phyloP scores from a whole-genome alignment of 2,329 filamentous ascomycete species.

The Talaromyces piceae region DNA sequence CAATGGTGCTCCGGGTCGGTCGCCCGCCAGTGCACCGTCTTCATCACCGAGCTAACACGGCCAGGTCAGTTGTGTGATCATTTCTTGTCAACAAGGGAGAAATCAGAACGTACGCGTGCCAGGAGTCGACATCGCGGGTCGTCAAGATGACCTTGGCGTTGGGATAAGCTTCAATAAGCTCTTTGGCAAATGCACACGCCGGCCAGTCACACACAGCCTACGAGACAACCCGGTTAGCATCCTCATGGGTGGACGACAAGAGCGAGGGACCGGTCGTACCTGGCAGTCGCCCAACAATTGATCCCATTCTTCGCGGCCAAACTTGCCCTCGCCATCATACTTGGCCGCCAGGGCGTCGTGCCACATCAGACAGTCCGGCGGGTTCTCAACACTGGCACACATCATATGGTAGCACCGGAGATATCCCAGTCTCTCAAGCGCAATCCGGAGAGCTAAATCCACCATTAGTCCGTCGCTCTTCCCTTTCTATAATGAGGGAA shows the following conservation, averaged over 20 bases:
- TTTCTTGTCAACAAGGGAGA: background rate
- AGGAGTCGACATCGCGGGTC: conserved; percentile 58
- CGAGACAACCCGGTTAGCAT: too few relatives aligned
- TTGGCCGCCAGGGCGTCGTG: conserved; percentile 59
- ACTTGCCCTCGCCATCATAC: conserved; percentile 54
- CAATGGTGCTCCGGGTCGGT: conserved; percentile 54
- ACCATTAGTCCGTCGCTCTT: background rate
- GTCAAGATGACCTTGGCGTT: conserved; percentile 65
- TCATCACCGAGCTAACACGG: conserved; percentile 49
- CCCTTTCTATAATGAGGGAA: background rate
- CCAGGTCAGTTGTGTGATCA: conserved; percentile 1
- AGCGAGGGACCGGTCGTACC: too few relatives aligned
- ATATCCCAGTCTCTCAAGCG: conserved; percentile 60
- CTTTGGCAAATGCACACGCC: conserved; percentile 59
- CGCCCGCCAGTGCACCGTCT: conserved; percentile 61
- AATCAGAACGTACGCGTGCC: conserved; percentile 42
- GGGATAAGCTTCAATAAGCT: conserved; percentile 64
- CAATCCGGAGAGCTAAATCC: conserved; percentile 53
- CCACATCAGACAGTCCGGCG: conserved; percentile 62
- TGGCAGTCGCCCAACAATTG: conserved; percentile 58
- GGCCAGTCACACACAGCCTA: conserved; percentile 63
- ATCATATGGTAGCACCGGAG: conserved; percentile 68
- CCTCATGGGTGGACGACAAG: too few relatives aligned
- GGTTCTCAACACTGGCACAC: conserved; percentile 61
- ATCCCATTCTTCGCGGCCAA: conserved; percentile 62